Percentiles rank a stretch among this genome's conserved stretches.
Evolutionary conservation across 331 rosid genomes (phyloP).

Genomic region (Quercus lobata): DNA sequence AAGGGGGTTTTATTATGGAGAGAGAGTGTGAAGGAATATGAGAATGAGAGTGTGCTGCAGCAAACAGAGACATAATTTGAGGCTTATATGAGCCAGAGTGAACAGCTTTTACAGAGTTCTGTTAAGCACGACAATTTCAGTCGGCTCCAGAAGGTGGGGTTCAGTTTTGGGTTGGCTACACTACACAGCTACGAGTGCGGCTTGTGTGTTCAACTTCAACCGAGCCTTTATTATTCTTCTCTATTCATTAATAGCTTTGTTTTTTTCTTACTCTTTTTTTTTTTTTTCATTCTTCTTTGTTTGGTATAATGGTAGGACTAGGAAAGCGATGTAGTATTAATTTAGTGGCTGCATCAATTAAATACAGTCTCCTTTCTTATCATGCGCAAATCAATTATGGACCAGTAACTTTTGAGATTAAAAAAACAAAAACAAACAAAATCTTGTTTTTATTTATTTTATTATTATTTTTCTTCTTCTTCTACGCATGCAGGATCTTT

Average conservation of each 20-base stretch:
- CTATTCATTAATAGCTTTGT: neutral
- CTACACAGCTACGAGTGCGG: slow-evolving; percentile 33
- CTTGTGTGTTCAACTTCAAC: neutral
- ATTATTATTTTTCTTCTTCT: neutral
- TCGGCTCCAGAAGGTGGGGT: slow-evolving; percentile 52
- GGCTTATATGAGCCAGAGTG: slow-evolving; percentile 57
- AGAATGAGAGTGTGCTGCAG: neutral
- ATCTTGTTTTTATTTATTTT: too few relatives aligned
- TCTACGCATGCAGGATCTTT: neutral
- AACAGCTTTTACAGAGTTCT: slow-evolving; percentile 60
- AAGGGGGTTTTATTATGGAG: slow-evolving; percentile 7
- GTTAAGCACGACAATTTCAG: slow-evolving; percentile 83
- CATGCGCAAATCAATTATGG: neutral
- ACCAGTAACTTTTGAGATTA: neutral
- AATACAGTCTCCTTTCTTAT: neutral
- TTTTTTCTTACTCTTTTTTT: neutral
- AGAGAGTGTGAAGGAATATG: slow-evolving; percentile 4
- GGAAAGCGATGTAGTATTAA: too few relatives aligned
- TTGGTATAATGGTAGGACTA: neutral
- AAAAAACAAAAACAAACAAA: neutral
- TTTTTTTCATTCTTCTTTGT: neutral
- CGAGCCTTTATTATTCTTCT: neutral
- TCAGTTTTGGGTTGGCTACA: slow-evolving; percentile 52
- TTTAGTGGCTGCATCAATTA: neutral
- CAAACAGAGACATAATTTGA: slow-evolving; percentile 21